Conservation (phyloP, 164 flowering plant genomes). For the Kingdonia uniflora region DNA sequence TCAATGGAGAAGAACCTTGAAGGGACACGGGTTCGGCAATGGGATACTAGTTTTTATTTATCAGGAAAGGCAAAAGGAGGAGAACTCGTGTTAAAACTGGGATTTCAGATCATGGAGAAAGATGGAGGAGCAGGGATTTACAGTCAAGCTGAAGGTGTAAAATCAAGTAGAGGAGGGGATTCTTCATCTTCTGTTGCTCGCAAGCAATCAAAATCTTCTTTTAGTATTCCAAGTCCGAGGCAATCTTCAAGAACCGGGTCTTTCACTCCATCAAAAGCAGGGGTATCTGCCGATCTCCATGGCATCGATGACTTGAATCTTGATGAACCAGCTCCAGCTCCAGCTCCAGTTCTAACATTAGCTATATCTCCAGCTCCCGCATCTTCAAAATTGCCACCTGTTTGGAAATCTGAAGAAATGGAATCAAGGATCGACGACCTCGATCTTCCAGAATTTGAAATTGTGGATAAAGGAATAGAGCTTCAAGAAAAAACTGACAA, state of each 20-base stretch:
- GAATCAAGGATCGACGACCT: constrained; percentile 42
- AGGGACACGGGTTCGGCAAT: constrained; percentile 66
- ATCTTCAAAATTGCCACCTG: constrained; percentile 7
- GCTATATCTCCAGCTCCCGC: not conserved
- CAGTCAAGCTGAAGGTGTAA: constrained; percentile 30
- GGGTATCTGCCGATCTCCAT: constrained; percentile 28
- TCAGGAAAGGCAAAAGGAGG: constrained; percentile 88
- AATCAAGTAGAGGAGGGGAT: constrained; percentile 19
- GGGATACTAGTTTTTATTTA: constrained; percentile 57
- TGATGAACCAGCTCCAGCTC: constrained; percentile 53
- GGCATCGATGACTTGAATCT: constrained; percentile 73
- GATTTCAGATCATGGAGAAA: constrained; percentile 86
- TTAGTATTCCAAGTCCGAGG: constrained; percentile 76
- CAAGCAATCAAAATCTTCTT: constrained; percentile 71
- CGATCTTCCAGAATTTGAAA: constrained; percentile 73
- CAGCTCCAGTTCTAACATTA: constrained; percentile 2
- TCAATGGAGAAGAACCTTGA: constrained; percentile 58
- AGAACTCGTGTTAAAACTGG: constrained; percentile 66
- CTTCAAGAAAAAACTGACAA: constrained; percentile 30
- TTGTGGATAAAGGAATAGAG: constrained; percentile 88
- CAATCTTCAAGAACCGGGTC: constrained; percentile 34
- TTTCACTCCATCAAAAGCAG: constrained; percentile 45
- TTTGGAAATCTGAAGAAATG: constrained; percentile 35
- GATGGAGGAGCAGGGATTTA: constrained; percentile 70
- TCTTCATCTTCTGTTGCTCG: constrained; percentile 40